A percentile compares a stretch with the other conserved stretches of the same genome.
Conservation (phyloP, 2,329 filamentous ascomycete species). For the Epichloe typhina region DNA sequence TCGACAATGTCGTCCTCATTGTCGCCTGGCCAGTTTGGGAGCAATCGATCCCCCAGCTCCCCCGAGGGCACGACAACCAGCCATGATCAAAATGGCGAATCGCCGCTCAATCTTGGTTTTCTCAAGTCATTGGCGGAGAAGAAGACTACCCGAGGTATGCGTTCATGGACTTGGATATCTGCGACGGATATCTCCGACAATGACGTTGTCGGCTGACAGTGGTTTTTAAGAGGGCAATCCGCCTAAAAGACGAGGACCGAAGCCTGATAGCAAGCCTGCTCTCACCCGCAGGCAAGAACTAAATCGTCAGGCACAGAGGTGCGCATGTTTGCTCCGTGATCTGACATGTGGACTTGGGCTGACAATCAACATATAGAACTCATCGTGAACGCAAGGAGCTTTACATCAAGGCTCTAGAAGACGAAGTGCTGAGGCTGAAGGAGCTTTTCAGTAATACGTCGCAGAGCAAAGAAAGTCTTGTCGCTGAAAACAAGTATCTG, state of each 20-base stretch:
- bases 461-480: conserved; percentile 62
- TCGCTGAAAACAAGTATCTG: conserved; percentile 69
- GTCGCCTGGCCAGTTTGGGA: conserved; percentile 26
- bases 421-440: conserved; percentile 79
- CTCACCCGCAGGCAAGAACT: conserved; percentile 84
- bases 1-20: conserved; percentile 24
- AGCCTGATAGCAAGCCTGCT: conserved; percentile 91
- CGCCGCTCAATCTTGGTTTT: conserved; percentile 42
- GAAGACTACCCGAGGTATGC: conserved; percentile 60
- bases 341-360: neutral
- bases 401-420: conserved; percentile 88
- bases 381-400: conserved; percentile 94
- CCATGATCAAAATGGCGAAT: conserved; percentile 26
- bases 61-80: conserved; percentile 14
- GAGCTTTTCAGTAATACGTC: conserved; percentile 65
- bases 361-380: conserved; percentile 43
- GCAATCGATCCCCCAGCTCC: conserved; percentile 13
- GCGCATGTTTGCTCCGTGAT: conserved; percentile 15
- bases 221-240: conserved; percentile 57
- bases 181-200: neutral
- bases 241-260: conserved; percentile 82
- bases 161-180: neutral
- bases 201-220: conserved; percentile 3
- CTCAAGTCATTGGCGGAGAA: conserved; percentile 60
- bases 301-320: conserved; percentile 93